These are phyloP conservation scores for Fistulinella prunicolor DNA, from an alignment of 768 basidiomycete species.

Conservation along the genomic window DNA sequence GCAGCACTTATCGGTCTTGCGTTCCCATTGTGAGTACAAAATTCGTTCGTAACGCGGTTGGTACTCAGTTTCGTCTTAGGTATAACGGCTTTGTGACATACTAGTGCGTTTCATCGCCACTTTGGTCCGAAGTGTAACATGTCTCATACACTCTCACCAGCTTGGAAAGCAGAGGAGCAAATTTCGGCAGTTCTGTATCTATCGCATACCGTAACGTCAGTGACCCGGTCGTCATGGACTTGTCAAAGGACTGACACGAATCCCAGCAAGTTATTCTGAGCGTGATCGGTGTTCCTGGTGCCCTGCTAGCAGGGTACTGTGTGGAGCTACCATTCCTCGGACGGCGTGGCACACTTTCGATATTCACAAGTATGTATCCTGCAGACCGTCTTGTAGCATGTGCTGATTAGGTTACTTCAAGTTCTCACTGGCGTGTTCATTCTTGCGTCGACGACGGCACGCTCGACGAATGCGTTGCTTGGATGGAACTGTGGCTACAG, in stretches of 20 bases:
- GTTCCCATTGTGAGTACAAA: slow-evolving; percentile 54
- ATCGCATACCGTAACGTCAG: slow-evolving; percentile 71
- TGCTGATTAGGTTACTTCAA: slow-evolving; percentile 8
- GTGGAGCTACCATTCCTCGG: slow-evolving; percentile 52
- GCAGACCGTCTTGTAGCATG: too few species aligned
- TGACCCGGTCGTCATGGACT: background rate
- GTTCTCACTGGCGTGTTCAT: slow-evolving; percentile 57
- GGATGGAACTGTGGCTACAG: slow-evolving; percentile 60
- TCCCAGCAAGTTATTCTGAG: slow-evolving; percentile 53
- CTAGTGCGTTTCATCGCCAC: slow-evolving; percentile 34
- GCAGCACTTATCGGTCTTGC: slow-evolving; percentile 73
- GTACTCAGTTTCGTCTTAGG: slow-evolving; percentile 20
- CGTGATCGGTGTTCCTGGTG: slow-evolving; percentile 56
- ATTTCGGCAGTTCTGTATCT: slow-evolving; percentile 65
- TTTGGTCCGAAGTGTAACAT: background rate
- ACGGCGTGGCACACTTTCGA: slow-evolving; percentile 50
- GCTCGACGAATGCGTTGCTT: slow-evolving; percentile 48
- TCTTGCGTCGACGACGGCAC: slow-evolving; percentile 54
- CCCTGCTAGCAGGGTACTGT: slow-evolving; percentile 50
- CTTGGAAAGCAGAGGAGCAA: slow-evolving; percentile 60
- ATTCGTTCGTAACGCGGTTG: background rate
- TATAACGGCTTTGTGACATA: slow-evolving; percentile 54
- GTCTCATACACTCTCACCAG: slow-evolving; percentile 31
- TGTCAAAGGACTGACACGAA: slow-evolving; percentile 7
- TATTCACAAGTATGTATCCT: slow-evolving; percentile 42